Evolutionary conservation across 331 rosid species (phyloP).

Genomic region (Malus hybrid): DNA sequence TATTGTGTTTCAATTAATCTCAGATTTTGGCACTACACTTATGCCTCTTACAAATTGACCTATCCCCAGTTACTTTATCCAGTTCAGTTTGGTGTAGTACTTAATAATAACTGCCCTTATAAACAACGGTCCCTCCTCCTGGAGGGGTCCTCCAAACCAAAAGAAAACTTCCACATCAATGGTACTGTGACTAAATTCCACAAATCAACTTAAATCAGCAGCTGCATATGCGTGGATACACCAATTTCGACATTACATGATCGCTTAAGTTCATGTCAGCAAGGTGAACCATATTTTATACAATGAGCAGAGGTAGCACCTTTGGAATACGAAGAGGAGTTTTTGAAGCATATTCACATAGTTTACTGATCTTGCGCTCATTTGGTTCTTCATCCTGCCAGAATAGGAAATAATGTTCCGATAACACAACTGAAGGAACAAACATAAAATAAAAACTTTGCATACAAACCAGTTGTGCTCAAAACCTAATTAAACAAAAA

Average conservation of each 20-base stretch:
- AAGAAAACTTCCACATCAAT: background rate
- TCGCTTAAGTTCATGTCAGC: background rate
- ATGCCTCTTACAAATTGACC: background rate
- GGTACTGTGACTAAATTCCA: background rate
- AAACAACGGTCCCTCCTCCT: background rate
- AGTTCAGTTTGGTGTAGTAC: background rate
- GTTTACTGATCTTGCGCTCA: constrained; percentile 68
- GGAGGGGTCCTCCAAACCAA: background rate
- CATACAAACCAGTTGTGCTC: background rate
- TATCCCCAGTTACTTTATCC: background rate
- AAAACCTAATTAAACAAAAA: background rate
- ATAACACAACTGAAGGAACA: constrained; percentile 8
- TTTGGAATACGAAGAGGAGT: constrained; percentile 91
- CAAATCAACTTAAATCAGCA: background rate
- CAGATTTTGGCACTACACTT: background rate
- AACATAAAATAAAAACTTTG: background rate
- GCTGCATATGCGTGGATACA: background rate
- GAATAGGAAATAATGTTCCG: background rate
- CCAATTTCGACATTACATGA: background rate
- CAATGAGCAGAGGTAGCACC: constrained; percentile 23
- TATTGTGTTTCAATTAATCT: background rate
- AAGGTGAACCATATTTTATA: background rate
- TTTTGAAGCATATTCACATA: constrained; percentile 74
- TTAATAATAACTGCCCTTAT: background rate
- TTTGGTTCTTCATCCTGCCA: constrained; percentile 79